Conservation (phyloP, 768 basidiomycete genomes). For the Hygrophorus pudorinus region DNA sequence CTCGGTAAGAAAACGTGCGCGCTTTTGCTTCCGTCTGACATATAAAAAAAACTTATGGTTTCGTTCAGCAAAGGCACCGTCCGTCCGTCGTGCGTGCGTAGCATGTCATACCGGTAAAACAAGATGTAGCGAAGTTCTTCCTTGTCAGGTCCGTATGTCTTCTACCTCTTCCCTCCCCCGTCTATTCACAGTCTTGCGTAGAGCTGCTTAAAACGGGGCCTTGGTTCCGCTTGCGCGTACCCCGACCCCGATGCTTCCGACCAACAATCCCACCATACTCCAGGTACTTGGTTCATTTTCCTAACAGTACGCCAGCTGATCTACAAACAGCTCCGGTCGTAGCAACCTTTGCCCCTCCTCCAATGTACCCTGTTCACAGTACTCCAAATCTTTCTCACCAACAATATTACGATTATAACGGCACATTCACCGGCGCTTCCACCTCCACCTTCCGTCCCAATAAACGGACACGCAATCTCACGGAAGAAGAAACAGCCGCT, state of each 20-base stretch:
- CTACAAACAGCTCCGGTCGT: constrained; percentile 21
- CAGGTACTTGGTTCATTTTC: constrained; percentile 20
- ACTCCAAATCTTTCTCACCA: constrained; percentile 46
- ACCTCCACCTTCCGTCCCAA: constrained; percentile 71
- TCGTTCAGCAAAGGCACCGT: constrained; percentile 62
- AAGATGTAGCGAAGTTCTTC: constrained; percentile 70
- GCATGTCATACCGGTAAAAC: constrained; percentile 82
- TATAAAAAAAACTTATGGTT: constrained; percentile 4
- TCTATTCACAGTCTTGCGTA: constrained; percentile 17
- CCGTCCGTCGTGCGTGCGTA: constrained; percentile 70
- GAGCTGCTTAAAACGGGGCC: constrained; percentile 77
- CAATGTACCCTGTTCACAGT: constrained; percentile 38
- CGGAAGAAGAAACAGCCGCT: constrained; percentile 75
- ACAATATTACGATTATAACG: constrained; percentile 74
- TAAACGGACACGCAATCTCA: constrained; percentile 71
- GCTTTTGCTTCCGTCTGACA: constrained; percentile 9
- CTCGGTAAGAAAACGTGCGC: constrained; percentile 57
- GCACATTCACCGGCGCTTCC: constrained; percentile 56
- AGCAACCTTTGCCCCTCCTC: constrained; percentile 33
- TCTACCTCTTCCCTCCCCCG: constrained; percentile 1
- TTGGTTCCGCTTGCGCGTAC: constrained; percentile 61
- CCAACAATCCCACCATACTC: constrained; percentile 28
- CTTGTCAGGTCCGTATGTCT: constrained; percentile 52
- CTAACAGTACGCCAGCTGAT: constrained; percentile 8
- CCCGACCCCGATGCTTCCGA: constrained; percentile 63